Evolutionary conservation across 768 basidiomycete species (phyloP), one percentile per base, ranked within the genome.

Genomic region (Rhodosporidiobolus odoratus): DNA sequence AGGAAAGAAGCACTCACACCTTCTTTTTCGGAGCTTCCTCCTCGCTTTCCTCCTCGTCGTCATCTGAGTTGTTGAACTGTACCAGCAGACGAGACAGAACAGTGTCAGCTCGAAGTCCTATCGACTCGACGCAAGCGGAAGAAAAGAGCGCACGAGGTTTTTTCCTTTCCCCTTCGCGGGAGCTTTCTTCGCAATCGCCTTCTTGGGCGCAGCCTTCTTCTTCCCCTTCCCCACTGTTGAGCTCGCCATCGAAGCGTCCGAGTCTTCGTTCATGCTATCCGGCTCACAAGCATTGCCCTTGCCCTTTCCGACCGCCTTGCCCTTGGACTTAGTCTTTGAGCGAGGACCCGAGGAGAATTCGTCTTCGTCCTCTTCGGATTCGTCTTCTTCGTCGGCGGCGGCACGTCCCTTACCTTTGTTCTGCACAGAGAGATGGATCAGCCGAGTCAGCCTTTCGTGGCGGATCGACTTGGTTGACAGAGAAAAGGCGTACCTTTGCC

Each of bases 231-330:
- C 40, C 32, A 16, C 32, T 3, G 41, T 30, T 40, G 50, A 53
- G 13, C 43, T 21, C 12, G 35, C 67, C 66, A 72, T 68, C 54
- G 66, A 68, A n/a, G n/a, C 59, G 50, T 62, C 62, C 35, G 47
- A 53, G 23, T 62, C 63, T n/a, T 64, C 71, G 59, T 68, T 67
- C 66, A 65, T 65, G 40, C 59, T 68, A 56, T 68, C 66, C 21
- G 52, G 53, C 38, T 45, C 67, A 1, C 58, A 34, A 30, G 58
- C 57, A 56, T 68, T 68, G 47, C 34, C 58, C 41, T 74, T 71
- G 21, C 65, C 72, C 53, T 66, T 70, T 6, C 8, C 45, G 8
- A 41, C 34, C 15, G 21, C 7, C 6, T 58, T 21, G 15, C 25
- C 40, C 16, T 15, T 17, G 8, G 16, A 30, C 5, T 47, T 65